Conservation (phyloP, 345 rosid species). For the Rhodamnia rubescens region DNA sequence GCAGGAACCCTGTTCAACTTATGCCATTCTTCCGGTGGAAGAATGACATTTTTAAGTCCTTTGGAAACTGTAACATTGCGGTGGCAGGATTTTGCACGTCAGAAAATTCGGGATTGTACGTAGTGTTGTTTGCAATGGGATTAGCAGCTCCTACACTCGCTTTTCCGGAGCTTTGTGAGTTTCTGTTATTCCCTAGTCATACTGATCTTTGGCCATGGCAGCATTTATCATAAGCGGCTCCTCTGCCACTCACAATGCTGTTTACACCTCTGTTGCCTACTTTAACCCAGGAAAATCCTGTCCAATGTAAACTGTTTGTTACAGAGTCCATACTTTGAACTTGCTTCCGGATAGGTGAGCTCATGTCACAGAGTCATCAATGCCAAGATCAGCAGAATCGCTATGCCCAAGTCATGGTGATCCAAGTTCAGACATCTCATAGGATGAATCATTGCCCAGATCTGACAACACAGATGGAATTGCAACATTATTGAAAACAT, state of each 20-base stretch:
- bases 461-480: slow-evolving; percentile 33
- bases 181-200: no score
- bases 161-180: no score
- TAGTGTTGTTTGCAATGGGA: not conserved
- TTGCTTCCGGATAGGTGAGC: no score
- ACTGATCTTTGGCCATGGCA: no score
- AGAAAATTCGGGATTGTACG: not conserved
- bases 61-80: slow-evolving; percentile 19
- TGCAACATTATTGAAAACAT: slow-evolving; percentile 26
- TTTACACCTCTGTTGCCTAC: no score
- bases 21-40: slow-evolving; percentile 54
- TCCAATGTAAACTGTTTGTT: no score
- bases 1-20: slow-evolving; percentile 63
- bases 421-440: slow-evolving; percentile 44
- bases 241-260: no score
- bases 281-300: no score
- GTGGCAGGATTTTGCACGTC: slow-evolving; percentile 3
- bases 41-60: slow-evolving; percentile 28
- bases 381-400: slow-evolving; percentile 13
- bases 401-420: slow-evolving; percentile 24
- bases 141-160: slow-evolving; percentile 33
- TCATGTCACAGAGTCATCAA: slow-evolving; percentile 35
- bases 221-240: no score
- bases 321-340: no score
- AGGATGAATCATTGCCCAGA: slow-evolving; percentile 31